phyloP scores from a whole-genome alignment of 139 green algal species.

The Chlamydomonas sp. region DNA sequence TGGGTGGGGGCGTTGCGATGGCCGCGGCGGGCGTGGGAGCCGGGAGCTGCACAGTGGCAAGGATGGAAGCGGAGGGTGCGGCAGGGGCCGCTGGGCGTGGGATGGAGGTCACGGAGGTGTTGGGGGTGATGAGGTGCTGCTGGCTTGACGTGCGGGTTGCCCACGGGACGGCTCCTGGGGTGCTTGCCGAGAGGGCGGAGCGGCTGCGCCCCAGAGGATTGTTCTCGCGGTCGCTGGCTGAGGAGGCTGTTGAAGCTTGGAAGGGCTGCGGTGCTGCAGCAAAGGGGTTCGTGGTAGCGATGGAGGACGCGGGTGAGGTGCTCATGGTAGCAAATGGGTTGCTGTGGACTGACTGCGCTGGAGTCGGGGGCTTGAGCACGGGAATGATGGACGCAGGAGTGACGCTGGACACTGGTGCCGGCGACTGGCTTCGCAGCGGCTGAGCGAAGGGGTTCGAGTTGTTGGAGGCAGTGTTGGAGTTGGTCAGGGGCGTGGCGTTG shows the following conservation, averaged over 20 bases:
- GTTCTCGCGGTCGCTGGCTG: not conserved
- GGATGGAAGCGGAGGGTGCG: conserved; percentile 11
- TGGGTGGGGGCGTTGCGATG: not conserved
- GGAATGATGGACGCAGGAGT: not conserved
- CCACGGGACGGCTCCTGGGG: not conserved
- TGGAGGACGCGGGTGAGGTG: not conserved
- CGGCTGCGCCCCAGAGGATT: not conserved
- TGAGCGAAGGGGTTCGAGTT: too few relatives aligned
- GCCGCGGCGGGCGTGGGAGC: too few relatives aligned
- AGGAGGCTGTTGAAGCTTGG: not conserved
- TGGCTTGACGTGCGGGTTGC: not conserved
- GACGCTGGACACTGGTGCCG: not conserved
- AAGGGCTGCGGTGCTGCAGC: not conserved
- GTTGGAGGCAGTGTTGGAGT: too few relatives aligned
- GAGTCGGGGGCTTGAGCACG: conserved; percentile 23
- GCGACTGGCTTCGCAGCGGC: too few relatives aligned
- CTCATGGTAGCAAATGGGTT: not conserved
- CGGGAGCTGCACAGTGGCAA: conserved; percentile 18
- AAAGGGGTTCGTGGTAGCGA: not conserved
- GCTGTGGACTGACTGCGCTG: not conserved
- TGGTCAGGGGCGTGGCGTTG: too few relatives aligned
- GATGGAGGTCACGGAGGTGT: not conserved
- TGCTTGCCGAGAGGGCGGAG: not conserved
- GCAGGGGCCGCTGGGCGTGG: not conserved
- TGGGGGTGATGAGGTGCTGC: not conserved